Percentiles rank a stretch among this genome's conserved stretches.
Evolutionary conservation across 2,329 filamentous ascomycete genomes (phyloP).

Genomic region (Ceratocystis destructans): DNA sequence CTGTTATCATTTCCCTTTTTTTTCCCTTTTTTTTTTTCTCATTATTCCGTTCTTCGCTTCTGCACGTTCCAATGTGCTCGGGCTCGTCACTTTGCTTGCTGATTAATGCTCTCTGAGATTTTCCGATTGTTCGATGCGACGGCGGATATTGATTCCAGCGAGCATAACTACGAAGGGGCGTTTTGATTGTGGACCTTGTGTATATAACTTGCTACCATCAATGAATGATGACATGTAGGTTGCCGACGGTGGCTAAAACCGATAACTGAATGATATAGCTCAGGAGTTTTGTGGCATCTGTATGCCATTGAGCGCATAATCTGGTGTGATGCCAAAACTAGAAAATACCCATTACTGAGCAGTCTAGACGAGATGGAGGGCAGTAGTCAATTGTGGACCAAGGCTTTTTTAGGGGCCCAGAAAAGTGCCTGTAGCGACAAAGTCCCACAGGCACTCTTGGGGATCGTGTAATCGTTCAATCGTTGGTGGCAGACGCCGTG

Average conservation of each 20-base stretch:
- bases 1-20: neutral
- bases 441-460: too few relatives aligned
- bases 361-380: too few relatives aligned
- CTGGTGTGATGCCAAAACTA: neutral
- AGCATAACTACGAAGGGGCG: neutral
- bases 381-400: too few relatives aligned
- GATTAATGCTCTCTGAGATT: neutral
- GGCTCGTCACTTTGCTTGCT: neutral
- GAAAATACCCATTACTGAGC: neutral
- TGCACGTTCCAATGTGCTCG: neutral
- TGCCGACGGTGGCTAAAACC: slow-evolving; percentile 20
- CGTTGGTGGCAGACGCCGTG: too few relatives aligned
- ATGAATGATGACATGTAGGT: slow-evolving; percentile 5
- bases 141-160: neutral
- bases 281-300: neutral
- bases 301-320: neutral
- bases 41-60: neutral
- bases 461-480: too few relatives aligned
- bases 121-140: neutral
- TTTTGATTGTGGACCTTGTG: slow-evolving; percentile 6
- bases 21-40: neutral
- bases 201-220: slow-evolving; percentile 16
- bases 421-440: too few relatives aligned
- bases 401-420: too few relatives aligned
- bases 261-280: neutral